phyloP scores from a whole-genome alignment of 352 stramenopile genomes.

The Phytophthora aleatoria region DNA sequence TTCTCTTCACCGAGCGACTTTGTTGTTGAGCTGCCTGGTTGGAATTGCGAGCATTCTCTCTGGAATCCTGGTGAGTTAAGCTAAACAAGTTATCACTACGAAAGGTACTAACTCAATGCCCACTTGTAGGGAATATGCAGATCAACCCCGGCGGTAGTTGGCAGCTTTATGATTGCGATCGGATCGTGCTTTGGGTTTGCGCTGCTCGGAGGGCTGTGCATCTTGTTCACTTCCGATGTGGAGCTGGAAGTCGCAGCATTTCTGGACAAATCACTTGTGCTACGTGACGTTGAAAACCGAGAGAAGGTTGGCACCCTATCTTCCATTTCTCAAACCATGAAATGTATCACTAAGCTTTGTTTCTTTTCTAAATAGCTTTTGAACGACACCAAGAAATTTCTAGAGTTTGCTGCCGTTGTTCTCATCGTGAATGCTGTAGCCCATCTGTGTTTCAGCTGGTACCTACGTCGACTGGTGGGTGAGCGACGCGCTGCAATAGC shows the following conservation, averaged over 20 bases:
- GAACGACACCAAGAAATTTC: conserved; percentile 40
- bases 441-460: conserved; percentile 47
- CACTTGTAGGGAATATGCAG: conserved; percentile 44
- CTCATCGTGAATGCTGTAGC: conserved; percentile 43
- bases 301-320: conserved; percentile 39
- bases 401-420: conserved; percentile 40
- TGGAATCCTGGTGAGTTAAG: conserved; percentile 47
- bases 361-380: conserved; percentile 48
- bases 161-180: conserved; percentile 61
- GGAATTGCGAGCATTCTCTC: conserved; percentile 44
- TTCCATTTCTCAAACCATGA: not conserved
- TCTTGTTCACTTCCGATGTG: conserved; percentile 56
- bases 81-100: not conserved
- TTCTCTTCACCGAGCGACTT: conserved; percentile 37
- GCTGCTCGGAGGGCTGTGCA: conserved; percentile 59
- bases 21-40: conserved; percentile 46
- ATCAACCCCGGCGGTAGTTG: conserved; percentile 53
- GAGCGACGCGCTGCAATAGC: conserved; percentile 55
- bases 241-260: conserved; percentile 50
- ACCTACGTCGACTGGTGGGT: conserved; percentile 58
- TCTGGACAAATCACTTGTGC: conserved; percentile 53
- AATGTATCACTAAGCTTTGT: not conserved
- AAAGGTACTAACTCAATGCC: not conserved
- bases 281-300: conserved; percentile 36
- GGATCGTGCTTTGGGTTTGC: conserved; percentile 52